Conservation (phyloP, 106 monocot species). For the Apostasia shenzhenica region DNA sequence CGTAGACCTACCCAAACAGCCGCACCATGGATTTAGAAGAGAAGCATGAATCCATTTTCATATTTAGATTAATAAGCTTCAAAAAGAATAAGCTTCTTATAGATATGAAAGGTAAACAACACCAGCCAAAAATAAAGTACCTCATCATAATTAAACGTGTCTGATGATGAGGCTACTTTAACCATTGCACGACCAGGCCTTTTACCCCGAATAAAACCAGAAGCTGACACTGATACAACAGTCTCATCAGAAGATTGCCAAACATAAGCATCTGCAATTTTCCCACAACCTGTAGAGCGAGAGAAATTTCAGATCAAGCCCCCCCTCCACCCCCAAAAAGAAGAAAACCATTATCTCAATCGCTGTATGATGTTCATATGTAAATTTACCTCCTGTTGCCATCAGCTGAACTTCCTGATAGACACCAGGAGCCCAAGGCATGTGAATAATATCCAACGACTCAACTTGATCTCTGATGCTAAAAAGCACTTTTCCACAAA, state of each 20-base stretch:
- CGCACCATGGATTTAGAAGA: neutral
- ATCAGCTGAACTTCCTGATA: conserved; percentile 61
- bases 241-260: conserved; percentile 68
- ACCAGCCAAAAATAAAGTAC: conserved; percentile 22
- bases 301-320: neutral
- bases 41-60: neutral
- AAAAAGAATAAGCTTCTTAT: neutral
- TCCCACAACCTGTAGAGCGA: conserved; percentile 64
- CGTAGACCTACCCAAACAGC: neutral
- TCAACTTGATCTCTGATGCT: conserved; percentile 19
- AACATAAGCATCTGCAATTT: conserved; percentile 47
- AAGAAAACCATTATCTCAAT: too few species aligned
- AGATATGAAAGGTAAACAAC: conserved; percentile 1
- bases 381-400: conserved; percentile 65
- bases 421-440: conserved; percentile 90
- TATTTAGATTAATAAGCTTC: neutral
- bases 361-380: too few species aligned
- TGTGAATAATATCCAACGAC: conserved; percentile 27
- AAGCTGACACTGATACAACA: conserved; percentile 52
- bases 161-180: conserved; percentile 68
- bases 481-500: conserved; percentile 70
- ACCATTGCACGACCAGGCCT: conserved; percentile 54
- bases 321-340: too few species aligned
- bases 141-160: conserved; percentile 82
- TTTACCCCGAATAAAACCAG: conserved; percentile 42